Evolutionary conservation across 176 grass and related monocot species (phyloP).

Genomic region (Oryza nivara): DNA sequence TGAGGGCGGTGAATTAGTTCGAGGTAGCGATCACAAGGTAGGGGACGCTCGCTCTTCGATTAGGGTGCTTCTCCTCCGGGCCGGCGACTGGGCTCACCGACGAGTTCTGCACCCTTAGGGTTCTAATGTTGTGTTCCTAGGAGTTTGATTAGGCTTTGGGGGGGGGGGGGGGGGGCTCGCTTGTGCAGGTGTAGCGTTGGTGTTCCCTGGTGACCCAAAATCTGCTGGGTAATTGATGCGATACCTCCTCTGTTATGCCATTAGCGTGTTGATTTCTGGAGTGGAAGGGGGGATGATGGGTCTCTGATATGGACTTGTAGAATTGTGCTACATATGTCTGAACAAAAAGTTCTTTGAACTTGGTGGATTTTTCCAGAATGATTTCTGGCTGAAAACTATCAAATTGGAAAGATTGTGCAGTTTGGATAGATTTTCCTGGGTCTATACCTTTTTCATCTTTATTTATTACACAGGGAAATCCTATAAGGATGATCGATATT

Average conservation of each 20-base stretch:
- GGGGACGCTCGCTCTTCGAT: not conserved
- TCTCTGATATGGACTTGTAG: not conserved
- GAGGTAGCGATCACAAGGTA: not conserved
- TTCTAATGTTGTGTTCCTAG: slow-evolving; percentile 1
- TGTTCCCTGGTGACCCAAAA: not conserved
- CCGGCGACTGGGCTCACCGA: not conserved
- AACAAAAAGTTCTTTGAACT: not conserved
- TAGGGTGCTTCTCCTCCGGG: not conserved
- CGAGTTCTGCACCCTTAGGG: not conserved
- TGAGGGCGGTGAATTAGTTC: too few species aligned
- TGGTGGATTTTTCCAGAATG: not conserved
- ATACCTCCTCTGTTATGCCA: not conserved
- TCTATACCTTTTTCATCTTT: not conserved
- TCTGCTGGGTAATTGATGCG: not conserved
- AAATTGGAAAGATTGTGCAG: not conserved
- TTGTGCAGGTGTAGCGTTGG: not conserved
- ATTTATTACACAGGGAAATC: not conserved
- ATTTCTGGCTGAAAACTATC: not conserved
- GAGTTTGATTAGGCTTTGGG: not conserved
- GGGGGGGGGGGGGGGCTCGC: not conserved
- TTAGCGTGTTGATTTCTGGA: not conserved
- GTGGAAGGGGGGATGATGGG: not conserved
- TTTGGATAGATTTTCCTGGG: not conserved
- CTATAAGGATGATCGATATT: not conserved
- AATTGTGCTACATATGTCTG: not conserved